Conservation (phyloP, 2,329 filamentous ascomycete genomes). For the Mollisiaceae sp. region DNA sequence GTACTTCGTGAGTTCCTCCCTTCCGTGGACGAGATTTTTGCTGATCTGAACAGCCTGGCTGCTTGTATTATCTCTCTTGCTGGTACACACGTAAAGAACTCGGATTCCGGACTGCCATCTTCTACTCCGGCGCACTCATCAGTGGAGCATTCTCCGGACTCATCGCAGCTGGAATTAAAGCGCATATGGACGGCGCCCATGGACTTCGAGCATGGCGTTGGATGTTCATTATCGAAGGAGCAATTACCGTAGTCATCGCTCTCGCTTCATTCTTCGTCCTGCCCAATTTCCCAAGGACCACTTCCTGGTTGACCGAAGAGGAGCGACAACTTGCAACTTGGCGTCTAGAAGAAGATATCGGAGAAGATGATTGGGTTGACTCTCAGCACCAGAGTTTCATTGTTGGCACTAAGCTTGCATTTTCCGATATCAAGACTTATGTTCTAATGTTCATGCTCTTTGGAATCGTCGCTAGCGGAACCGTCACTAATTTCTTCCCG, state of each 20-base stretch:
- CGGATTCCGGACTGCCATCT: slow-evolving; percentile 65
- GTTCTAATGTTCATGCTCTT: slow-evolving; percentile 49
- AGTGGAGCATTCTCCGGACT: slow-evolving; percentile 74
- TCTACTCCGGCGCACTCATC: slow-evolving; percentile 72
- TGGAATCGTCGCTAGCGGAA: slow-evolving; percentile 60
- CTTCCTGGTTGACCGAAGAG: slow-evolving; percentile 60
- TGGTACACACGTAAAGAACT: slow-evolving; percentile 77
- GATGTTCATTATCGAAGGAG: slow-evolving; percentile 74
- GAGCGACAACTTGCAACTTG: slow-evolving; percentile 62
- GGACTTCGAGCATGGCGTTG: slow-evolving; percentile 68
- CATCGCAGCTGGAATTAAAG: slow-evolving; percentile 67
- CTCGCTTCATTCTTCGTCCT: slow-evolving; percentile 62
- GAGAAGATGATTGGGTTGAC: slow-evolving; percentile 66
- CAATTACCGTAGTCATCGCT: slow-evolving; percentile 66
- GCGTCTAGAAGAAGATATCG: slow-evolving; percentile 68
- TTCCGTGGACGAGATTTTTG: not conserved
- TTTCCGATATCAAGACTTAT: slow-evolving; percentile 58
- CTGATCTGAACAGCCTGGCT: slow-evolving; percentile 52
- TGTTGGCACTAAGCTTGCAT: slow-evolving; percentile 56
- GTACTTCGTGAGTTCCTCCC: slow-evolving; percentile 51
- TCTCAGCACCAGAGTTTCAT: slow-evolving; percentile 60
- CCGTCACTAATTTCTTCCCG: slow-evolving; percentile 72
- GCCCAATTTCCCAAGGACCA: slow-evolving; percentile 70
- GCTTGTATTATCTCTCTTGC: slow-evolving; percentile 65
- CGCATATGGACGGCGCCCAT: slow-evolving; percentile 62